Conservation (phyloP, 2,329 filamentous ascomycete species). For the Diaporthe sp. region DNA sequence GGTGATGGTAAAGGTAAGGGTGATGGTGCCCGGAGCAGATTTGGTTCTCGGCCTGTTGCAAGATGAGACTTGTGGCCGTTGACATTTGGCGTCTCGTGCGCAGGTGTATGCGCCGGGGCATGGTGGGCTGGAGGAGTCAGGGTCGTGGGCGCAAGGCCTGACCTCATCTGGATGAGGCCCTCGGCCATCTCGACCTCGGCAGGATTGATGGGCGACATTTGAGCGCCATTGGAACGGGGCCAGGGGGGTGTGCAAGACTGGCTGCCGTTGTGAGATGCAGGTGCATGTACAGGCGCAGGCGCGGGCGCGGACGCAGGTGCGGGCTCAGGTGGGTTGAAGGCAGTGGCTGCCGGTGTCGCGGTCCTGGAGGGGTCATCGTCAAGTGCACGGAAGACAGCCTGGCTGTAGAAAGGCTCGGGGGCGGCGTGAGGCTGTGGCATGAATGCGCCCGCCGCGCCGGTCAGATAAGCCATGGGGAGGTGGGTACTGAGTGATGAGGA, state of each 20-base stretch:
- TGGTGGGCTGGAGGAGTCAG: slow-evolving; percentile 35
- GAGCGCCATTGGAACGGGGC: slow-evolving; percentile 14
- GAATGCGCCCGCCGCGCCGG: slow-evolving; percentile 34
- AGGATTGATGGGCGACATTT: slow-evolving; percentile 23
- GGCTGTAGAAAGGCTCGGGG: slow-evolving; percentile 24
- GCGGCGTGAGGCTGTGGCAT: slow-evolving; percentile 27
- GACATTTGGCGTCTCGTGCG: slow-evolving; percentile 4
- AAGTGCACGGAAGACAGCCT: slow-evolving; percentile 38
- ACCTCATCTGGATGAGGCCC: slow-evolving; percentile 40
- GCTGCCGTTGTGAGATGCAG: slow-evolving; percentile 1
- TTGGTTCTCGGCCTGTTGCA: not conserved
- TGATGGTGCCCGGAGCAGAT: not conserved
- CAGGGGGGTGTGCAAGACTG: slow-evolving; percentile 4
- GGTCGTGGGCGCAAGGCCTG: slow-evolving; percentile 37
- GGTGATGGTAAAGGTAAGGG: not conserved
- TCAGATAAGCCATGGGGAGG: slow-evolving; percentile 39
- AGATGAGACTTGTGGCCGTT: slow-evolving; percentile 17
- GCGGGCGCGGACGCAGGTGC: not conserved
- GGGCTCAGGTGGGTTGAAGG: not conserved
- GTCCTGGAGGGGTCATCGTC: slow-evolving; percentile 34
- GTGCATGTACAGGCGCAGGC: not conserved
- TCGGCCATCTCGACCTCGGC: slow-evolving; percentile 36
- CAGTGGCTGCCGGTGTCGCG: slow-evolving; percentile 21
- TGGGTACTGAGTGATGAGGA: slow-evolving; percentile 15
- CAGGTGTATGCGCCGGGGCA: slow-evolving; percentile 17